Evolutionary conservation across 192 early-diverging fungal species (phyloP).

Genomic region (Glomus cerebriforme): DNA sequence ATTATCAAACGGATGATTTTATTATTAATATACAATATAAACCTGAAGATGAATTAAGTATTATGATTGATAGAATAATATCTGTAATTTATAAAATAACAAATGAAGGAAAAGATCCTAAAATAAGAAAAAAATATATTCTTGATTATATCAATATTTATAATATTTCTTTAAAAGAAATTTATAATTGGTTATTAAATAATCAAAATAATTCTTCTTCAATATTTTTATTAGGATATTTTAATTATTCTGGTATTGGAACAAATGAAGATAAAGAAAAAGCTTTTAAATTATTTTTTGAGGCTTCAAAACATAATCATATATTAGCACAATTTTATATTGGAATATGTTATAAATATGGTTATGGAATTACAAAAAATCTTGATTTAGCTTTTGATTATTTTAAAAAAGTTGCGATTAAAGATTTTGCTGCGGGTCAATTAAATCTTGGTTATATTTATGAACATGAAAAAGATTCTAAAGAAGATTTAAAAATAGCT

Average conservation of each 20-base stretch:
- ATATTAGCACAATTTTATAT: neutral
- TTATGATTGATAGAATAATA: neutral
- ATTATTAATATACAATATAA: neutral
- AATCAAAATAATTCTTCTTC: neutral
- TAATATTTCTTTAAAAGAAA: neutral
- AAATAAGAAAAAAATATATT: neutral
- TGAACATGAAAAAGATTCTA: conserved; percentile 41
- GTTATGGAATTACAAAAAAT: neutral
- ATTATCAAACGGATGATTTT: neutral
- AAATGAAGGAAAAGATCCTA: neutral
- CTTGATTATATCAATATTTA: neutral
- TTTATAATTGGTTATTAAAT: neutral
- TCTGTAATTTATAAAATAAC: neutral
- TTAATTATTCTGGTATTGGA: neutral
- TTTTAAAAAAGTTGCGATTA: neutral
- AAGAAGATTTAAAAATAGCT: conserved; percentile 65
- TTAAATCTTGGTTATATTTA: neutral
- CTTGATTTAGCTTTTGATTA: neutral
- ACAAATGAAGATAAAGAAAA: neutral
- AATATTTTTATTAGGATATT: neutral
- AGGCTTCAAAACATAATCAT: neutral
- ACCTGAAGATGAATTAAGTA: neutral
- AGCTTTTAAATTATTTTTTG: neutral
- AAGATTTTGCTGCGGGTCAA: neutral
- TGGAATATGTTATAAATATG: neutral